Percentiles rank a stretch among this genome's conserved stretches.
Conservation (phyloP, 805 yeast genomes). For the Lipomyces mesembrius region DNA sequence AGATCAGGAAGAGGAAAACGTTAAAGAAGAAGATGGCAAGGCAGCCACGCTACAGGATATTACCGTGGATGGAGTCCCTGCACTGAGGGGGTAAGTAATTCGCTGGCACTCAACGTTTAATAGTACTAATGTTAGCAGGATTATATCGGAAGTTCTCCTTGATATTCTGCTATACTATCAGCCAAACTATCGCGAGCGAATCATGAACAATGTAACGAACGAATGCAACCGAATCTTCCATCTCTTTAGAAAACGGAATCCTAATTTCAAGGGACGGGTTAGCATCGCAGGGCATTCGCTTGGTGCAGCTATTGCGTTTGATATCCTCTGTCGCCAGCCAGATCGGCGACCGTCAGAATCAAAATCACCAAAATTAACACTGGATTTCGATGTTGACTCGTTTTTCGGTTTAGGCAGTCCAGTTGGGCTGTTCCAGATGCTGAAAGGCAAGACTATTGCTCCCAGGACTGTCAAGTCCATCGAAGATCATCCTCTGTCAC, state of each 20-base stretch:
- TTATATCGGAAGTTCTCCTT: conserved; percentile 83
- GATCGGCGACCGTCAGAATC: conserved; percentile 18
- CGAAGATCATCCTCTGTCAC: conserved; percentile 19
- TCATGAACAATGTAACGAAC: conserved; percentile 61
- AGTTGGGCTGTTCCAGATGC: conserved; percentile 78
- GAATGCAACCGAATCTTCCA: conserved; percentile 68
- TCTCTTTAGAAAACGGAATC: conserved; percentile 64
- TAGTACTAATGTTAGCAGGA: conserved; percentile 51
- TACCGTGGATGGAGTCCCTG: conserved; percentile 72
- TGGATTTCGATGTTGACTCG: conserved; percentile 74
- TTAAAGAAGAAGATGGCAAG: conserved; percentile 42
- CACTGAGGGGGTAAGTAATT: conserved; percentile 49
- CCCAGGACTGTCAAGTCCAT: conserved; percentile 16
- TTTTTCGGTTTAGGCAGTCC: conserved; percentile 89
- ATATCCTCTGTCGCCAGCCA: conserved; percentile 62
- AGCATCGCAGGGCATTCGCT: conserved; percentile 89
- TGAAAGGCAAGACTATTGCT: conserved; percentile 65
- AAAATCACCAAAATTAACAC: conserved; percentile 24
- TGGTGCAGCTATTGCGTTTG: conserved; percentile 84
- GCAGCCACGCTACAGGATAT: conserved; percentile 66
- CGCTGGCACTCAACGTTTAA: background rate
- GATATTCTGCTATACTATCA: conserved; percentile 81
- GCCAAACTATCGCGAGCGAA: conserved; percentile 64
- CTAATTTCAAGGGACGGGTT: conserved; percentile 76
- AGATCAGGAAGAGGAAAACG: conserved; percentile 48